phyloP scores from a whole-genome alignment of 1,139 yeast species.

The Nadsonia commutata region DNA sequence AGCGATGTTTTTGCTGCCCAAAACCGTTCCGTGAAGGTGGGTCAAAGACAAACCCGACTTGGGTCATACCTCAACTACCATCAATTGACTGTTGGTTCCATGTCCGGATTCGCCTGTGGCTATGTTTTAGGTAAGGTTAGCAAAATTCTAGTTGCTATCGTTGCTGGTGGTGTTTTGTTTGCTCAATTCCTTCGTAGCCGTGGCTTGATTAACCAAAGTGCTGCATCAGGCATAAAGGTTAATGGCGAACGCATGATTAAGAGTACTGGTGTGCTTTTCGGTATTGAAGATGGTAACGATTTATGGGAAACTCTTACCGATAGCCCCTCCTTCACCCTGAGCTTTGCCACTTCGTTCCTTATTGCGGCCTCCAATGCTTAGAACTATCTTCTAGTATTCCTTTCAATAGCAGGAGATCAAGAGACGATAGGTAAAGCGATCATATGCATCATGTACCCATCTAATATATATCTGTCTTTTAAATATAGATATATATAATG shows the following conservation, averaged over 20 bases:
- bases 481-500: too few relatives aligned
- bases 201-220: slow-evolving; percentile 35
- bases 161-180: slow-evolving; percentile 36
- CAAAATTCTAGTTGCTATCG: slow-evolving; percentile 35
- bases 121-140: slow-evolving; percentile 52
- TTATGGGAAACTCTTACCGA: background rate
- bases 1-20: background rate
- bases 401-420: too few relatives aligned
- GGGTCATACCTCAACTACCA: slow-evolving; percentile 39
- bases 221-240: slow-evolving; percentile 3
- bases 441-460: too few relatives aligned
- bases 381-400: too few relatives aligned
- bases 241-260: background rate
- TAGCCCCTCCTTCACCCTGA: background rate
- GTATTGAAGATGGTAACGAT: background rate
- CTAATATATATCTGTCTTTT: too few relatives aligned
- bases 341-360: background rate
- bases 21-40: too few relatives aligned
- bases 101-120: slow-evolving; percentile 51
- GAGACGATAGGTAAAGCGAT: too few relatives aligned
- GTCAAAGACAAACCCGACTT: slow-evolving; percentile 15
- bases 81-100: slow-evolving; percentile 54
- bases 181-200: slow-evolving; percentile 47
- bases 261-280: background rate
- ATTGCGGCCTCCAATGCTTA: background rate